Percentiles rank a stretch among this genome's conserved stretches.
Conservation (phyloP, 805 yeast species). For the Ogataea pilisensis region DNA sequence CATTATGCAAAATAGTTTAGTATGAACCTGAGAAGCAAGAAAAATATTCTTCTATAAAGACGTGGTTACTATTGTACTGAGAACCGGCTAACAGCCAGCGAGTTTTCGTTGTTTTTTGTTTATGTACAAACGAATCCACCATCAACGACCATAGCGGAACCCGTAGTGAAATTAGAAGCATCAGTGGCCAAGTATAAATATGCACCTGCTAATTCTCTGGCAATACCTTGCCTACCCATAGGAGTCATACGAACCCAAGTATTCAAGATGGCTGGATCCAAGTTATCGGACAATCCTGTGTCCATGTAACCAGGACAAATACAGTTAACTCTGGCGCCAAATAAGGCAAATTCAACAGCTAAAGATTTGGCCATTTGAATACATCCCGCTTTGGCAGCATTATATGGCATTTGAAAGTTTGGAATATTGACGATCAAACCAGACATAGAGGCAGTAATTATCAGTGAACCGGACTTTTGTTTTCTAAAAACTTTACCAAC, state of each 20-base stretch:
- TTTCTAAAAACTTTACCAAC: conserved; percentile 45
- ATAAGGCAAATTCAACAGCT: conserved; percentile 45
- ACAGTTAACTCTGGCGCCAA: conserved; percentile 47
- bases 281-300: conserved; percentile 38
- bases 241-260: conserved; percentile 36
- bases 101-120: too few relatives aligned
- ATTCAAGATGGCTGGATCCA: conserved; percentile 24
- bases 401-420: conserved; percentile 47
- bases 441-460: conserved; percentile 54
- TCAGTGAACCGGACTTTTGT: conserved; percentile 45
- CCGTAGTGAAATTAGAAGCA: conserved; percentile 47
- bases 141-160: conserved; percentile 48
- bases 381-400: conserved; percentile 48
- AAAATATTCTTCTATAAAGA: too few relatives aligned
- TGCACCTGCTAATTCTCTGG: conserved; percentile 50
- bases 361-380: conserved; percentile 44
- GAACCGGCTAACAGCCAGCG: too few relatives aligned
- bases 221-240: conserved; percentile 48
- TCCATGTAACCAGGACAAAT: conserved; percentile 51
- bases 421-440: conserved; percentile 53
- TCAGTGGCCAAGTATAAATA: conserved; percentile 50
- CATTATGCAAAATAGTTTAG: too few relatives aligned
- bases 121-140: conserved; percentile 40
- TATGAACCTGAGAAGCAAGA: too few relatives aligned
- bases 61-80: too few relatives aligned